Percentiles rank a stretch among this genome's conserved stretches.
Conservation (phyloP, 1,139 yeast species). For the Yamadazyma taylorii region DNA sequence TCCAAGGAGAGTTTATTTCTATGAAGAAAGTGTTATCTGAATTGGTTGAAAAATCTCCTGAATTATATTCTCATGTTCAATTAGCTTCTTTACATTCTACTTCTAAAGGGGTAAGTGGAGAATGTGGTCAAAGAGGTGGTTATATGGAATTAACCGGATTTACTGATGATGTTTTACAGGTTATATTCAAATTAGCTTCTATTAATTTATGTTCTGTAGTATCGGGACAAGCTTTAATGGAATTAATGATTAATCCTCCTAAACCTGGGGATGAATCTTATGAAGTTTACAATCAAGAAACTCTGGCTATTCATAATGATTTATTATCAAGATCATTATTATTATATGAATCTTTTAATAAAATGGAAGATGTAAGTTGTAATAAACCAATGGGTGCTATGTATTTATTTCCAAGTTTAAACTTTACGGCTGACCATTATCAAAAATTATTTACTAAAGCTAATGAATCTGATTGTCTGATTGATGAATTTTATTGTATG, state of each 20-base stretch:
- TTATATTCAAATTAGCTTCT: constrained; percentile 81
- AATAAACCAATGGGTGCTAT: constrained; percentile 95
- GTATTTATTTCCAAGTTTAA: constrained; percentile 87
- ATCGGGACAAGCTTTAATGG: constrained; percentile 89
- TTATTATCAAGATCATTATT: constrained; percentile 62
- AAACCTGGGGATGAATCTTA: constrained; percentile 72
- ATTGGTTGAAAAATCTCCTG: constrained; percentile 53
- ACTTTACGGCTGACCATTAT: constrained; percentile 49
- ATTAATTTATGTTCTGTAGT: constrained; percentile 93
- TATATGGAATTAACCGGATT: constrained; percentile 93
- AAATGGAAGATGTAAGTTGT: constrained; percentile 80
- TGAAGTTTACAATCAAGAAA: constrained; percentile 63
- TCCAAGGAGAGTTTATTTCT: constrained; percentile 64
- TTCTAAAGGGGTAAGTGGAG: constrained; percentile 95
- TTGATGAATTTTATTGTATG: constrained; percentile 88
- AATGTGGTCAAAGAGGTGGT: constrained; percentile 99
- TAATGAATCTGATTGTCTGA: constrained; percentile 48
- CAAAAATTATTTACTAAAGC: constrained; percentile 64
- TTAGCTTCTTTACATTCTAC: constrained; percentile 93
- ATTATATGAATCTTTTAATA: constrained; percentile 67
- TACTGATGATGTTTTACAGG: constrained; percentile 62
- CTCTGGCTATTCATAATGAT: constrained; percentile 57
- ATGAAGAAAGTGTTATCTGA: constrained; percentile 67
- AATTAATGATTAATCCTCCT: constrained; percentile 93
- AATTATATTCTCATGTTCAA: constrained; percentile 68